A percentile compares a stretch with the other conserved stretches of the same genome.
Conservation (phyloP, 176 grass and related monocot species). For the Oryza officinalis region DNA sequence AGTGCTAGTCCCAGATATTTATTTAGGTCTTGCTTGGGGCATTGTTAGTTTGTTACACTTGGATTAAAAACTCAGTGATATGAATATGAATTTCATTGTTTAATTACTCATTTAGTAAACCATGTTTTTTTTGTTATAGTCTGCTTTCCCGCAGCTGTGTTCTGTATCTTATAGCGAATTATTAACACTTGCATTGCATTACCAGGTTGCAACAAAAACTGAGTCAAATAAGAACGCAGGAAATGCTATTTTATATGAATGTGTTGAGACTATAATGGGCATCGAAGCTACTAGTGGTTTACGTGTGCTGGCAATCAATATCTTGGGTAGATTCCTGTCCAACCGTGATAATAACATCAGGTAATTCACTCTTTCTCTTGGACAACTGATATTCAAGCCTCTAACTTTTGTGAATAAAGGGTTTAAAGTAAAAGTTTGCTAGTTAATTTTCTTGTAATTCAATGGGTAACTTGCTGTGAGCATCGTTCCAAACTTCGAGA, state of each 20-base stretch:
- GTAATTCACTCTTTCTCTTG: conserved; percentile 44
- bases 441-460: not conserved
- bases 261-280: conserved; percentile 98
- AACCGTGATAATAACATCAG: conserved; percentile 99
- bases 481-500: not conserved
- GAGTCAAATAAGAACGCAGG: conserved; percentile 98
- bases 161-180: conserved; percentile 22
- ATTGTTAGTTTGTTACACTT: conserved; percentile 5
- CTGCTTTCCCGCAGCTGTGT: not conserved
- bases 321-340: conserved; percentile 96
- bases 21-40: conserved; percentile 16
- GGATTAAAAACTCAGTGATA: not conserved
- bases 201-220: conserved; percentile 93
- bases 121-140: not conserved
- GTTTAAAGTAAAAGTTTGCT: not conserved
- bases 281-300: conserved; percentile 94
- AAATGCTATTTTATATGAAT: conserved; percentile 98
- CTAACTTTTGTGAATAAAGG: not conserved
- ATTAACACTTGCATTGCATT: conserved; percentile 31
- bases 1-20: not conserved
- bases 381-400: not conserved
- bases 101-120: conserved; percentile 1
- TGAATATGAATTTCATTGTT: not conserved
- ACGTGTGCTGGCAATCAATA: conserved; percentile 94
- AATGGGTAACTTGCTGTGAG: not conserved